Base-by-base conservation (phyloP, 2,329 filamentous ascomycete genomes). In the Lasiodiplodia citricola region DNA sequence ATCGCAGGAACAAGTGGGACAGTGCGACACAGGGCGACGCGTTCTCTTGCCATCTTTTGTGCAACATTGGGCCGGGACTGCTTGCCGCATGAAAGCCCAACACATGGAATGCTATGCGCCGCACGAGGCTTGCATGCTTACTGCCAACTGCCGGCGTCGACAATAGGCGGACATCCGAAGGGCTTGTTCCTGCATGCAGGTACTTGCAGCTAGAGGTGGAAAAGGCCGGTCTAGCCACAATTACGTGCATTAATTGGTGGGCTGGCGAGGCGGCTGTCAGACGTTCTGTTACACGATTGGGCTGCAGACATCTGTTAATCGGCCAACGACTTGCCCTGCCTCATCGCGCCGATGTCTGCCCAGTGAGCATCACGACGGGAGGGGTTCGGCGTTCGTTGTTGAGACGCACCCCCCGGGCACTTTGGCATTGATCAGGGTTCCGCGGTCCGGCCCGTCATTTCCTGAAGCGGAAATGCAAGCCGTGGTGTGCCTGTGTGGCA, bases 401-500 rank as follows among this genome's bases (percentile, higher is more conserved):
- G 44, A 47, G 44, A 47, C 7, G 16, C 41, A 18, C 2, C 41
- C 41, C 16, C 7, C 11, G 44, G 31, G 31, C 31, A 35, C 31
- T 35, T 10, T 35, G 31, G 31, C 8, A 47, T 21, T 47, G 44
- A 18, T 21, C 44, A 47, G n/a, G n/a, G 44, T 37, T 13, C 28
- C 54, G 54, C 54, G 54, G 54, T 56, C 54, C 54, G 54, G 31
- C 16, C 54, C 54, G 54, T 8, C 16, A 2, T 56, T 56, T n/a
- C 54, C 28, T 14, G 28, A 21, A 35, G 28, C 28, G 28, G 54
- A 37, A 56, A 4, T 18, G 23, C 16, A 56, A 31, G 8, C 28
- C 28, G 54, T 55, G 52, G 52, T 25, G 52, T 31, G 10, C 16
- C 16, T 55, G 4, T 56, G 16, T 37, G 54, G 8, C n/a, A 35